phyloP scores from a whole-genome alignment of 1,139 yeast species.

The Magnusiomyces fungicola region DNA sequence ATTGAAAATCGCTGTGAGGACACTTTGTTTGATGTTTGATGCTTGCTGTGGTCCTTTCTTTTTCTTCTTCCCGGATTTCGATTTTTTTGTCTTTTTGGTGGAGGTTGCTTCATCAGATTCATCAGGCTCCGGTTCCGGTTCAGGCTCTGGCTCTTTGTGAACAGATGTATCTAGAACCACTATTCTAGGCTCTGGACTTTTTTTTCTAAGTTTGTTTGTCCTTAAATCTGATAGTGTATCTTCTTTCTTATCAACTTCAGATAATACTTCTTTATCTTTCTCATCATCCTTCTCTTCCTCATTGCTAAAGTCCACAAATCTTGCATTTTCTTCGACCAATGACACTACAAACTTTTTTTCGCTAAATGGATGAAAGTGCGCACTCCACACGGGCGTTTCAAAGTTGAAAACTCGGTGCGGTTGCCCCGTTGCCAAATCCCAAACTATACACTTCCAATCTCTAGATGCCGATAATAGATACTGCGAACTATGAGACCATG shows the following conservation, averaged over 20 bases:
- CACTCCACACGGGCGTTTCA: slow-evolving; percentile 69
- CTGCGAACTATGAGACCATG: slow-evolving; percentile 73
- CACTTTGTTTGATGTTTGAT: slow-evolving; percentile 16
- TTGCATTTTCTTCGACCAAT: slow-evolving; percentile 33
- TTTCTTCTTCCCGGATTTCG: slow-evolving; percentile 25
- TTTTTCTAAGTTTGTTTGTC: slow-evolving; percentile 10
- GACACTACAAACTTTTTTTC: slow-evolving; percentile 43
- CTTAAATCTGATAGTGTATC: too few species aligned
- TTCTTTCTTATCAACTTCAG: too few species aligned
- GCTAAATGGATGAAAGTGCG: slow-evolving; percentile 48
- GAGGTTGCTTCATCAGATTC: slow-evolving; percentile 15
- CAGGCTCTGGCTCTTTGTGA: too few species aligned
- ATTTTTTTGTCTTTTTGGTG: slow-evolving; percentile 15
- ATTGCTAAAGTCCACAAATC: slow-evolving; percentile 24
- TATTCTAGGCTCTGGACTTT: too few species aligned
- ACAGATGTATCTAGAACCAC: too few species aligned
- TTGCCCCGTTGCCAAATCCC: slow-evolving; percentile 59
- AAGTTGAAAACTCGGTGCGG: slow-evolving; percentile 37
- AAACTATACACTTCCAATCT: slow-evolving; percentile 75
- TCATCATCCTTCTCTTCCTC: neutral
- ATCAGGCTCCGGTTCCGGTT: slow-evolving; percentile 10
- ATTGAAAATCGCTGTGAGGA: slow-evolving; percentile 34
- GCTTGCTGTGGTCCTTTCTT: slow-evolving; percentile 4
- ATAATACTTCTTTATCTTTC: slow-evolving; percentile 16
- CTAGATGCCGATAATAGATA: slow-evolving; percentile 68